Conservation (phyloP, 208 protist species). For the Leishmania amazonensis region DNA sequence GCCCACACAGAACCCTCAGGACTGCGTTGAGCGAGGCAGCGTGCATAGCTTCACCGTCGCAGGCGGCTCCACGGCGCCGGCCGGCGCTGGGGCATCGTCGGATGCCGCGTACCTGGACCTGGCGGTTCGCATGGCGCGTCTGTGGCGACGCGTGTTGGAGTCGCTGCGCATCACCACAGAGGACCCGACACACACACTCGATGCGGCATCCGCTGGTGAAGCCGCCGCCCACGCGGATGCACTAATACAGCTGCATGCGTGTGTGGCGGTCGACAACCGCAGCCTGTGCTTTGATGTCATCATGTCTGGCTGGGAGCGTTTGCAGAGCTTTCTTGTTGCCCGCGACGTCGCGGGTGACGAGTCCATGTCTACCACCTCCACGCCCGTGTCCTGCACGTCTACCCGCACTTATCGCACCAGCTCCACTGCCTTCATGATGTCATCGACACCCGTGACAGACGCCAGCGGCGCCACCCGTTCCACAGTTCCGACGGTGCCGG, state of each 20-base stretch:
- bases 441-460: not conserved
- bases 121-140: conserved; percentile 46
- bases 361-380: not conserved
- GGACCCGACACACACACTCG: not conserved
- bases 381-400: not conserved
- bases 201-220: not conserved
- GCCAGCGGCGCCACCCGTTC: not conserved
- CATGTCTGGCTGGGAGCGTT: conserved; percentile 55
- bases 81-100: conserved; percentile 5
- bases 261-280: conserved; percentile 31
- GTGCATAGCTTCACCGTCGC: conserved; percentile 9
- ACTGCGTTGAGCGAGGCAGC: conserved; percentile 12
- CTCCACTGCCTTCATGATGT: conserved; percentile 7
- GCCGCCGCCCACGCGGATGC: not conserved
- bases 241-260: conserved; percentile 35
- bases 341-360: not conserved
- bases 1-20: not conserved
- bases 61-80: conserved; percentile 2
- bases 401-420: not conserved
- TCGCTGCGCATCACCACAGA: conserved; percentile 5
- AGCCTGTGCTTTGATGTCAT: conserved; percentile 74
- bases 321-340: conserved; percentile 42
- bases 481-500: not conserved
- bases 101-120: conserved; percentile 26
- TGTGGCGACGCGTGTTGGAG: conserved; percentile 52